Evolutionary conservation across 257 asterid genomes (phyloP), one percentile per base, ranked within the genome.

Genomic region (Paulownia fortunei): DNA sequence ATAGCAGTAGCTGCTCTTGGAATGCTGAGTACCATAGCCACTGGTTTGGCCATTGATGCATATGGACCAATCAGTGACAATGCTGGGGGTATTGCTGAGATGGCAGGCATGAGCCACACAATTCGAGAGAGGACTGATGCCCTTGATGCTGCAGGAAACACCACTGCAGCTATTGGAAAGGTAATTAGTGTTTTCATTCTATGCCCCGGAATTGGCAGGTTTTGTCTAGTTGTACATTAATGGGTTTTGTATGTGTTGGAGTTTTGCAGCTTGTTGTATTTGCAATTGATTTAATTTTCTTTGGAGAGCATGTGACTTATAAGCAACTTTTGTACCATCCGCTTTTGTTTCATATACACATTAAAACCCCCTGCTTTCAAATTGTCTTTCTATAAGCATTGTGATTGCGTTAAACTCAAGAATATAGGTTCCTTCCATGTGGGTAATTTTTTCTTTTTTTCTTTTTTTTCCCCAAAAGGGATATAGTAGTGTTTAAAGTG

Each of bases 31-130:
- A 86, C 89, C 21, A 83, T 86, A 51, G 87, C 89, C 59, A 86
- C 89, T 37, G 86, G 87, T 61, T 82, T 86, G 42, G 84, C 89
- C 5, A 86, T 83, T 41, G 87, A 86, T 81, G 89, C 86, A 13
- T 86, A 86, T 67, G 89, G 89, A 51, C 89, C 89, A 24, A 86
- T 83, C 76, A 86, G 89, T 81, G 87, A 86, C 77, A 86, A 86
- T 63, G 89, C 87, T 47, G 86, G 87, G 34, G 89, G 89, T 72
- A 83, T 86, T 61, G 89, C 89, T 18, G 84, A 86, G 76, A 86
- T 86, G 89, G 87, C 87, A 26, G 87, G 89, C 58, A 86, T 83
- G 89, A 86, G 87, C 73, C 83, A 62, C 65, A 79, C 0, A 37
- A 74, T 86, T 76, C 81, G 86, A 34, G 87, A 83, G 79, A 83